Evolutionary conservation across 345 rosid species (phyloP).

Genomic region (Odontarrhena argentea): DNA sequence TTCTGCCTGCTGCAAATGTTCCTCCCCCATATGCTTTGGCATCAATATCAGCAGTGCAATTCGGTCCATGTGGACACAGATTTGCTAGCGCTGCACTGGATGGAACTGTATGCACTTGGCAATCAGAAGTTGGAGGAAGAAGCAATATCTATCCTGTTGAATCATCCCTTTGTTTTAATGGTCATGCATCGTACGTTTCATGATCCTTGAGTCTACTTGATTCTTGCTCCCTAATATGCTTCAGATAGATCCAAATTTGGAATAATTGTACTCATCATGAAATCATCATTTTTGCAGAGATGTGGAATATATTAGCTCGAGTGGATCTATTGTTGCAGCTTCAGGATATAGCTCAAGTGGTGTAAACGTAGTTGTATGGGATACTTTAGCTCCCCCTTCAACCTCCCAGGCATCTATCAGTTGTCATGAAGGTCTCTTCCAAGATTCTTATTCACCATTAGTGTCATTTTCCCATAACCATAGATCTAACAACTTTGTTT

Average conservation of each 20-base stretch:
- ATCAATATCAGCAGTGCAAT: constrained; percentile 76
- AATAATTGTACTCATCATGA: constrained; percentile 9
- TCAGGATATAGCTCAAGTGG: constrained; percentile 81
- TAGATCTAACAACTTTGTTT: constrained; percentile 15
- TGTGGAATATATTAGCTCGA: constrained; percentile 77
- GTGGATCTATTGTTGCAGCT: constrained; percentile 87
- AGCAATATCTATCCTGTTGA: constrained; percentile 79
- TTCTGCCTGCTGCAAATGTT: constrained; percentile 79
- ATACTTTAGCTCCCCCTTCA: constrained; percentile 88
- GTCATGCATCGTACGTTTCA: constrained; percentile 73
- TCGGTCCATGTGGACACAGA: constrained; percentile 87
- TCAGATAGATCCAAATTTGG: constrained; percentile 11
- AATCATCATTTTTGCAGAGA: constrained; percentile 58
- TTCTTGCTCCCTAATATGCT: constrained; percentile 1
- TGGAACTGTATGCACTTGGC: constrained; percentile 95
- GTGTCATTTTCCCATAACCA: background rate
- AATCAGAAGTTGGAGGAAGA: constrained; percentile 92
- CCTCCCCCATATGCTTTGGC: constrained; percentile 93
- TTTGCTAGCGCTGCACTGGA: constrained; percentile 85
- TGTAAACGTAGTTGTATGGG: constrained; percentile 90
- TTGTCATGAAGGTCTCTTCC: constrained; percentile 81
- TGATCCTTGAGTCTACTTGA: constrained; percentile 22
- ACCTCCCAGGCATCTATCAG: constrained; percentile 78
- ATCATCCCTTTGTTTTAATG: constrained; percentile 88
- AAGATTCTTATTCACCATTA: constrained; percentile 13